These are phyloP conservation scores for Pelargonium myrrhifolium DNA, from an alignment of 441 rosid genomes.

Conservation along the genomic window DNA sequence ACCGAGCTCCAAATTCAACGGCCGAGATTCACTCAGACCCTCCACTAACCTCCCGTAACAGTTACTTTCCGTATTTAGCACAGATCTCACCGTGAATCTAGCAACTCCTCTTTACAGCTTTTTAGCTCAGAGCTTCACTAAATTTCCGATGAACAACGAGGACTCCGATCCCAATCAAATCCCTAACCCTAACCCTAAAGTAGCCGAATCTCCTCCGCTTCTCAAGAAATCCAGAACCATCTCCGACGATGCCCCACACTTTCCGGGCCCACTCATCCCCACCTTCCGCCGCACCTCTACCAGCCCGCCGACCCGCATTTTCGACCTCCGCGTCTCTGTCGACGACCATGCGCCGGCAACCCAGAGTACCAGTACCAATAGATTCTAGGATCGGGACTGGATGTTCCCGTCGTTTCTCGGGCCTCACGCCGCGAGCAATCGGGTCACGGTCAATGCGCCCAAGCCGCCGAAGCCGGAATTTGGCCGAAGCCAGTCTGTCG, in stretches of 20 bases:
- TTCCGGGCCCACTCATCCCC: constrained; percentile 52
- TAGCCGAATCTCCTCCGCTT: constrained; percentile 42
- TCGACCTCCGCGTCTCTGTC: constrained; percentile 37
- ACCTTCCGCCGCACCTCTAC: constrained; percentile 39
- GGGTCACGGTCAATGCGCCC: constrained; percentile 27
- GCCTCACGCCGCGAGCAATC: constrained; percentile 38
- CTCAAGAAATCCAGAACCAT: constrained; percentile 46
- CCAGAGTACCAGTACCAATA: constrained; percentile 11
- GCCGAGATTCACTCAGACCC: constrained; percentile 18
- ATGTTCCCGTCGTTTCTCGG: constrained; percentile 61
- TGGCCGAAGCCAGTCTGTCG: constrained; percentile 13
- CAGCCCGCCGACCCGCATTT: constrained; percentile 19
- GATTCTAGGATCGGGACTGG: constrained; percentile 50
- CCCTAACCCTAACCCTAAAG: constrained; percentile 21
- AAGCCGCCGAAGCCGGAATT: constrained; percentile 20
- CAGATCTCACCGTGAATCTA: background rate
- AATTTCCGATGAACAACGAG: background rate
- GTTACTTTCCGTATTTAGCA: background rate
- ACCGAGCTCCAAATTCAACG: constrained; percentile 4
- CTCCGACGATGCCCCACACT: constrained; percentile 38
- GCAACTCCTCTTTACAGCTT: background rate
- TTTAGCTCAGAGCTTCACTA: background rate
- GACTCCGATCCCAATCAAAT: background rate
- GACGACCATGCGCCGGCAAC: constrained; percentile 17
- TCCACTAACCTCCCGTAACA: background rate